These are phyloP conservation scores for Beauveria varroae DNA, from an alignment of 2,329 filamentous ascomycete species.

Conservation along the genomic window DNA sequence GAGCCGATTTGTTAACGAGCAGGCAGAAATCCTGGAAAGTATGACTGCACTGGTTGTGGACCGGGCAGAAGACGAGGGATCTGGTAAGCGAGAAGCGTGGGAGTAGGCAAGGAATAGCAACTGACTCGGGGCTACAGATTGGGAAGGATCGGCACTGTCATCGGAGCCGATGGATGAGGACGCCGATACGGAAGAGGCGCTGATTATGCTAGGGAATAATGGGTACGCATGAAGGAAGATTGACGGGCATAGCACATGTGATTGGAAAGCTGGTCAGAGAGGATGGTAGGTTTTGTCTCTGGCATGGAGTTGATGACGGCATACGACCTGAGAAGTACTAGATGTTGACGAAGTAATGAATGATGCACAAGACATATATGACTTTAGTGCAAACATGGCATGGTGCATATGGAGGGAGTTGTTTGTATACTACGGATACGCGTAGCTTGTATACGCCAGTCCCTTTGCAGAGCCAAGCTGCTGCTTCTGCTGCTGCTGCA, in stretches of 20 bases:
- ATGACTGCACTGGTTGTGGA: constrained; percentile 50
- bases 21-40: constrained; percentile 34
- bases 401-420: not conserved
- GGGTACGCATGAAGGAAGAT: not conserved
- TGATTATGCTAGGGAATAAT: not conserved
- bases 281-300: not conserved
- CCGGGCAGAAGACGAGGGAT: constrained; percentile 50
- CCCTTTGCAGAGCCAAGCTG: not conserved
- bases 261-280: not conserved
- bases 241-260: not conserved
- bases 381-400: too few species aligned
- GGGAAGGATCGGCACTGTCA: constrained; percentile 47
- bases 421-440: too few species aligned
- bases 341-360: constrained; percentile 4
- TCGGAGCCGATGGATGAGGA: constrained; percentile 43
- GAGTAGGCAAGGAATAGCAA: not conserved
- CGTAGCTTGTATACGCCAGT: too few species aligned
- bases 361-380: not conserved
- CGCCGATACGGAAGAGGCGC: not conserved
- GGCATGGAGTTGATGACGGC: not conserved
- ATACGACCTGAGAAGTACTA: not conserved
- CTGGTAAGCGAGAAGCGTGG: constrained; percentile 39
- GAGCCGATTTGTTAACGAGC: not conserved
- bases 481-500: not conserved
- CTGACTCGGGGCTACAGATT: constrained; percentile 31